Conservation (phyloP, 768 basidiomycete species). For the Tulasnella sp. region DNA sequence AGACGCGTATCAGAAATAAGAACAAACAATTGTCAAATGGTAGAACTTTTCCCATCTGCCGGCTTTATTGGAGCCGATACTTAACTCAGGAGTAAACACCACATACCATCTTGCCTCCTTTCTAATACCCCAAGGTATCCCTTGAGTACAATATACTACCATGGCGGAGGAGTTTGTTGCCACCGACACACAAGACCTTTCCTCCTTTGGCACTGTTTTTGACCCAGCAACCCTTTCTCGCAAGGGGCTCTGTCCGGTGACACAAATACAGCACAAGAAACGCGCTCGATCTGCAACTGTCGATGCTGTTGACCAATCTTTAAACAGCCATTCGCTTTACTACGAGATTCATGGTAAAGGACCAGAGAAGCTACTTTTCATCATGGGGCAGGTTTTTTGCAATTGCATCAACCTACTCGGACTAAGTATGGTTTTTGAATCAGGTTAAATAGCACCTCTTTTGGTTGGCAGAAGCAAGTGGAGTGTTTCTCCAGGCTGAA, state of each 20-base stretch:
- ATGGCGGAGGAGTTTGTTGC: too few species aligned
- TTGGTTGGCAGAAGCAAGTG: constrained; percentile 54
- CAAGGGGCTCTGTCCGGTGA: constrained; percentile 67
- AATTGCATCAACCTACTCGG: too few species aligned
- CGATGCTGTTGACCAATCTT: constrained; percentile 24
- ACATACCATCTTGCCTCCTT: too few species aligned
- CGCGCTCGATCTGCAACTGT: background rate
- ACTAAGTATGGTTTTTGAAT: too few species aligned
- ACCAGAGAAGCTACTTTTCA: constrained; percentile 51
- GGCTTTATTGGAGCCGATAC: too few species aligned
- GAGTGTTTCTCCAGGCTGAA: constrained; percentile 41
- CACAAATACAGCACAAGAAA: constrained; percentile 35
- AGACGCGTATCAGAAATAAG: too few species aligned
- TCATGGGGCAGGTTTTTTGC: constrained; percentile 45
- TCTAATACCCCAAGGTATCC: too few species aligned
- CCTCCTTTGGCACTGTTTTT: constrained; percentile 34
- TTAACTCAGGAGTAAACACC: too few species aligned
- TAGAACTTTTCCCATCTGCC: too few species aligned
- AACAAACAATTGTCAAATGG: too few species aligned
- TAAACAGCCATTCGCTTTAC: constrained; percentile 64
- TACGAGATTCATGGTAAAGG: constrained; percentile 56
- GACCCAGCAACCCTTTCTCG: constrained; percentile 46
- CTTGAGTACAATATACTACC: too few species aligned
- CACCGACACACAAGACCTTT: background rate
- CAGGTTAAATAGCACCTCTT: constrained; percentile 44